Evolutionary conservation across 208 protist genomes (phyloP), one percentile per base, ranked within the genome.

Genomic region (Leishmania turanica): DNA sequence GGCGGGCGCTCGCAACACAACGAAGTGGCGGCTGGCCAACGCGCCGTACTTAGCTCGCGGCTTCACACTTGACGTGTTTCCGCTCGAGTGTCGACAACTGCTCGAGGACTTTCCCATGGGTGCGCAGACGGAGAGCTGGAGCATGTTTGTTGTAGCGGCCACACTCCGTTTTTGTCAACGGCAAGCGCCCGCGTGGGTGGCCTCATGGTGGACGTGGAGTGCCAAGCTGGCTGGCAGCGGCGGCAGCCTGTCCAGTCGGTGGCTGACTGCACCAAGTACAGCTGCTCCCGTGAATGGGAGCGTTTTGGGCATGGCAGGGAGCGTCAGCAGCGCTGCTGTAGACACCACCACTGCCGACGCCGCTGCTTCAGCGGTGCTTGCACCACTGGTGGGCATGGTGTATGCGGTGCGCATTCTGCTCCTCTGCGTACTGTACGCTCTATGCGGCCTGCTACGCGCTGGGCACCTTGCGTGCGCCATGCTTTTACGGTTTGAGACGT

Each of bases 91-190:
- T 42, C 72, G 13, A 19, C 49, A 62, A 62, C 72, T 76, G 31
- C 72, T 76, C 8, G 72, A 31, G 13, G 72, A 62, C 27, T 31
- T 76, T 21, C 31, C 72, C n/a, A n/a, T 27, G 4, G 51, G 34
- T 13, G 8, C 72, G 17, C 47, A 47, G 31, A 17, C 40, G 8
- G 51, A 76, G n/a, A 15, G 27, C 47, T 76, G 72, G 72, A 62
- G 27, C 49, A 11, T 58, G n/a, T 76, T 76, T n/a, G 72, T 47
- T 31, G 51, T 76, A 51, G 72, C 51, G 72, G 72, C 72, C 51
- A 76, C 72, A 17, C 51, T 76, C 42, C 11, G 19, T 13, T 62
- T 62, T 62, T 56, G n/a, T 24, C 72, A 62, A 15, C 47, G 53
- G 19, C 72, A 76, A 62, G 72, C 34, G 17, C 31, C n/a, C 17